Evolutionary conservation across 495 filamentous ascomycete species (phyloP), one percentile per base, ranked within the genome.

Genomic region (Podospora tetraspora): DNA sequence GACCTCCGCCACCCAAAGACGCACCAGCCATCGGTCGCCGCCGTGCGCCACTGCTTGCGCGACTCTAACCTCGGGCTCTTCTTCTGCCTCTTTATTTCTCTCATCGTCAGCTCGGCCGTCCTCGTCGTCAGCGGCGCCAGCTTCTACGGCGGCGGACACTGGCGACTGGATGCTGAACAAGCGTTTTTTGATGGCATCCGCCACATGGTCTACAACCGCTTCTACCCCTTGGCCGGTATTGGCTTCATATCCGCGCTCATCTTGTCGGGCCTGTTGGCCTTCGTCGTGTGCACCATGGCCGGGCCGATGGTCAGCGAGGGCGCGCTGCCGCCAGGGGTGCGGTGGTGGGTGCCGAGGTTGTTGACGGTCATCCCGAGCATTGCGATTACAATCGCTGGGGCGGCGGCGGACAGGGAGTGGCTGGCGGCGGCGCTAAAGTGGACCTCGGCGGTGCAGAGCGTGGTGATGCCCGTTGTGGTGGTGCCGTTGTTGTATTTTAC

Each of bases 401-500:
- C 81, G 0, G 88, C 90, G 0, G 88, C 92, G 3, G 78, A 87
- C 0, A 29, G 23, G 24, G 19, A 56, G 11, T 91, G 91, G 0
- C 81, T 97, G 24, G 82, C 88, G 57, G 85, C 83, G n/a, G 90
- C 93, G 3, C 78, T 96, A 52, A 92, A 88, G 61, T 92, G 85
- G 3, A 89, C 82, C 23, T 92, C 96, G 76, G 92, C 96, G 66
- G 92, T 88, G 1, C 78, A 96, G 43, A 91, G 89, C 69, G 84
- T 94, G 4, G 89, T 92, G 29, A 78, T 97, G 37, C 93, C 93
- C 0, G 92, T 96, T 74, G 87, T 94, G 25, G 87, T 84, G 12
- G 91, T 91, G 9, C 93, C 93, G n/a, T 78, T 97, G 24, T 90
- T 97, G 70, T 97, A 89, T 76, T 96, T 96, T 73, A 97, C 93